phyloP scores from a whole-genome alignment of 225 moss, liverwort and hornwort species.

The Physcomitrium patens region DNA sequence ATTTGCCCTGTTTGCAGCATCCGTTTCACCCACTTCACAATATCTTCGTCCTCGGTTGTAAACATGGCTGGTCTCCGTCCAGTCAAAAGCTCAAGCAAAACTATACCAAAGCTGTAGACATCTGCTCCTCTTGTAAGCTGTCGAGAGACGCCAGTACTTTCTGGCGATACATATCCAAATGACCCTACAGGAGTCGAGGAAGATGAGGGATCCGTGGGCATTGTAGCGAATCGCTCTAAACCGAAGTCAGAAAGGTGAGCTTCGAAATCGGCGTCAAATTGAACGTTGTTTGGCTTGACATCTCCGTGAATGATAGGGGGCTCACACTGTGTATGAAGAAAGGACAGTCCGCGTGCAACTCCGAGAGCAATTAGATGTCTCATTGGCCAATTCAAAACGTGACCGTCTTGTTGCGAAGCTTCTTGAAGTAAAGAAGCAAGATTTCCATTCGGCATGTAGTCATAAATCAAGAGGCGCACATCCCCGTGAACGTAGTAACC shows the following conservation, averaged over 20 bases:
- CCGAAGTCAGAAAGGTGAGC: constrained; percentile 87
- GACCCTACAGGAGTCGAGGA: constrained; percentile 61
- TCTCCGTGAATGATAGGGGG: constrained; percentile 85
- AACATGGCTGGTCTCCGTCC: constrained; percentile 78
- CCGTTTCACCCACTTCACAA: constrained; percentile 87
- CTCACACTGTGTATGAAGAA: constrained; percentile 72
- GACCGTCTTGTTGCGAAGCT: constrained; percentile 79
- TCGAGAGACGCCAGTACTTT: constrained; percentile 53
- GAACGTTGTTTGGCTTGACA: constrained; percentile 83
- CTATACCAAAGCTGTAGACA: constrained; percentile 83
- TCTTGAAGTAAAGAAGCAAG: constrained; percentile 80
- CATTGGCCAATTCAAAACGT: constrained; percentile 88
- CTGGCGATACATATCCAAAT: constrained; percentile 76
- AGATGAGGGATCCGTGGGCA: constrained; percentile 56
- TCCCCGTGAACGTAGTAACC: constrained; percentile 70
- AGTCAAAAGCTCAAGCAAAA: constrained; percentile 76
- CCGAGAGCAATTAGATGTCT: constrained; percentile 81
- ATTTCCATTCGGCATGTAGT: constrained; percentile 84
- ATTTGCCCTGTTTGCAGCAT: constrained; percentile 78
- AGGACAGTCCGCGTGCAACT: constrained; percentile 74
- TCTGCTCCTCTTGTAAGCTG: constrained; percentile 70
- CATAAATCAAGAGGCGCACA: constrained; percentile 68
- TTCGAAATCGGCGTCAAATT: constrained; percentile 88
- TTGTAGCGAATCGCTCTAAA: constrained; percentile 51
- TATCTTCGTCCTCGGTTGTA: constrained; percentile 69